A percentile compares a stretch with the other conserved stretches of the same genome.
phyloP scores from a whole-genome alignment of 164 flowering plant species.

The Piper betle region DNA sequence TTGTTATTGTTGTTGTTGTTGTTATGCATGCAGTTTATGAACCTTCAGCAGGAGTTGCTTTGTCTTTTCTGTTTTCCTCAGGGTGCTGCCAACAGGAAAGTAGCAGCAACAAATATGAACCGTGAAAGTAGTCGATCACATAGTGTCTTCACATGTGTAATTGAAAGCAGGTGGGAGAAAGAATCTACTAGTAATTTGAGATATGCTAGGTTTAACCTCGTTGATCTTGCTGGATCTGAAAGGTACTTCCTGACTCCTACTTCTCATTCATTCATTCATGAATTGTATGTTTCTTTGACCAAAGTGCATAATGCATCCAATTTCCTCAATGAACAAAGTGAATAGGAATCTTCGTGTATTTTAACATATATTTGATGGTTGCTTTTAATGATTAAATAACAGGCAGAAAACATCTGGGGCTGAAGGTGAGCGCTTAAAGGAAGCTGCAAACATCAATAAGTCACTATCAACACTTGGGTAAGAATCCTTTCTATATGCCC shows the following conservation, averaged over 20 bases:
- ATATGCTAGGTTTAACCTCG: slow-evolving; percentile 87
- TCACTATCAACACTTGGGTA: slow-evolving; percentile 95
- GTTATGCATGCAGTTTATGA: neutral
- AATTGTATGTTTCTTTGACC: too few species aligned
- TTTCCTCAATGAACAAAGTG: too few species aligned
- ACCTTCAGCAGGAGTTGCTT: neutral
- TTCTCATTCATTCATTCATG: neutral
- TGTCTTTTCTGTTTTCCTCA: slow-evolving; percentile 11
- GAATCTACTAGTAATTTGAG: slow-evolving; percentile 74
- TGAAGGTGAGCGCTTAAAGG: slow-evolving; percentile 95
- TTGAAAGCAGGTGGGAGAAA: slow-evolving; percentile 93
- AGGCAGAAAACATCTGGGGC: slow-evolving; percentile 99
- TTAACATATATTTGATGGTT: neutral
- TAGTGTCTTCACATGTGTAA: slow-evolving; percentile 92
- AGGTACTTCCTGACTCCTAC: slow-evolving; percentile 30
- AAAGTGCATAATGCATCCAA: neutral
- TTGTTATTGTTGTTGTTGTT: neutral
- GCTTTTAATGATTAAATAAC: slow-evolving; percentile 3
- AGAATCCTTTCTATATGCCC: neutral
- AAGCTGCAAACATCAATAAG: slow-evolving; percentile 93
- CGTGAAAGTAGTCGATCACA: slow-evolving; percentile 99
- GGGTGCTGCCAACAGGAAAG: slow-evolving; percentile 96
- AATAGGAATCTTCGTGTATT: neutral
- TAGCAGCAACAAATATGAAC: slow-evolving; percentile 97
- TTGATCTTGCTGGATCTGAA: slow-evolving; percentile 99